Evolutionary conservation across 805 yeast species (phyloP).

Genomic region (Metschnikowia bowlesiae): DNA sequence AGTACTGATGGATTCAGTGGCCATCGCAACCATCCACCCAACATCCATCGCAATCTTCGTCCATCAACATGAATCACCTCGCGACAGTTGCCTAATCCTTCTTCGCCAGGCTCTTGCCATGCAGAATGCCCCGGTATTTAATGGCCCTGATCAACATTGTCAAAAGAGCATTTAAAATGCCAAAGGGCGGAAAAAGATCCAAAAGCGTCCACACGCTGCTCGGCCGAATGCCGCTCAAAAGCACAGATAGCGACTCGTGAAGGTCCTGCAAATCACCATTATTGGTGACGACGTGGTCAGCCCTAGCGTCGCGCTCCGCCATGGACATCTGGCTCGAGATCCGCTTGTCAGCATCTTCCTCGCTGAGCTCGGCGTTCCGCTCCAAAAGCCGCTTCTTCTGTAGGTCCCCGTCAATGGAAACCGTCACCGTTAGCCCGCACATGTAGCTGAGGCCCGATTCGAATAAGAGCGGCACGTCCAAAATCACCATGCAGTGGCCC

Average conservation of each 20-base stretch:
- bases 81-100: neutral
- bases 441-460: conserved; percentile 67
- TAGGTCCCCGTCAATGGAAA: conserved; percentile 51
- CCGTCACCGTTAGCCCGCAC: conserved; percentile 71
- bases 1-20: too few species aligned
- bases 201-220: conserved; percentile 17
- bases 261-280: conserved; percentile 29
- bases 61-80: neutral
- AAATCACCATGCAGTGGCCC: conserved; percentile 56
- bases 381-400: conserved; percentile 61
- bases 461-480: conserved; percentile 88
- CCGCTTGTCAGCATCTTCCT: conserved; percentile 65
- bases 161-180: conserved; percentile 11
- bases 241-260: conserved; percentile 17
- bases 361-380: conserved; percentile 64
- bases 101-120: neutral
- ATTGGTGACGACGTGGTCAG: conserved; percentile 71
- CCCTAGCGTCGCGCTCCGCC: conserved; percentile 48
- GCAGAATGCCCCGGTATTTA: neutral
- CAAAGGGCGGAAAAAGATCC: conserved; percentile 42
- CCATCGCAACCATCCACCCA: too few species aligned
- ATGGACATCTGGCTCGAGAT: conserved; percentile 74
- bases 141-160: conserved; percentile 7
- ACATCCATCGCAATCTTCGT: neutral
- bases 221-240: conserved; percentile 29